These are phyloP conservation scores for Dendrostoma leiphaemia DNA, from an alignment of 2,329 filamentous ascomycete genomes.

Conservation along the genomic window DNA sequence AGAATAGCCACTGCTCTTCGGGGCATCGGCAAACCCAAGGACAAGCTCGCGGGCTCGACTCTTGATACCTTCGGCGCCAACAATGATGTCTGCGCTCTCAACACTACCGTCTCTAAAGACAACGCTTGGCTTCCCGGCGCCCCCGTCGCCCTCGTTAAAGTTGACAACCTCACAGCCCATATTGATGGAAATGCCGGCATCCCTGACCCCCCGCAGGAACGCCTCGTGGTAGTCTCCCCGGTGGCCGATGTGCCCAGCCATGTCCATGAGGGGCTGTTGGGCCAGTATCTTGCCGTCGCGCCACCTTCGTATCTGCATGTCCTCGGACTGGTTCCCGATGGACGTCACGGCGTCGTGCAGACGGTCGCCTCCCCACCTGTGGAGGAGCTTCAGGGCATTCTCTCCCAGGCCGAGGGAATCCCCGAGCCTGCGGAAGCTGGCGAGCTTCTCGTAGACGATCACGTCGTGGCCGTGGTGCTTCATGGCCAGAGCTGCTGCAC, in stretches of 20 bases:
- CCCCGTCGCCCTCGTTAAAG: slow-evolving; percentile 31
- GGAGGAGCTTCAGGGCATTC: slow-evolving; percentile 44
- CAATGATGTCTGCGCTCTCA: slow-evolving; percentile 44
- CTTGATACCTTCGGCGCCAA: slow-evolving; percentile 53
- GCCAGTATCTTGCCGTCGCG: slow-evolving; percentile 44
- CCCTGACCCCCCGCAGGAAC: slow-evolving; percentile 36
- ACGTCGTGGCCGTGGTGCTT: slow-evolving; percentile 44
- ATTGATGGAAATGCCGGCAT: slow-evolving; percentile 37
- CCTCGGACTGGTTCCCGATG: slow-evolving; percentile 45
- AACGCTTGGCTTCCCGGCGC: slow-evolving; percentile 26
- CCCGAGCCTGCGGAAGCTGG: slow-evolving; percentile 37
- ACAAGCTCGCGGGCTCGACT: slow-evolving; percentile 49
- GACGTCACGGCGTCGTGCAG: slow-evolving; percentile 36
- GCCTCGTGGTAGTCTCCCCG: slow-evolving; percentile 43
- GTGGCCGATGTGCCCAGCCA: slow-evolving; percentile 46
- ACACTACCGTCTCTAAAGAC: slow-evolving; percentile 33
- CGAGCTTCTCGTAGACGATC: slow-evolving; percentile 42
- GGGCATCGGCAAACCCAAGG: slow-evolving; percentile 49
- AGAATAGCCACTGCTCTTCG: slow-evolving; percentile 52
- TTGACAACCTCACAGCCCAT: slow-evolving; percentile 38
- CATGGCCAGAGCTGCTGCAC: slow-evolving; percentile 45
- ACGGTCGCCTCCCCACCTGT: slow-evolving; percentile 39
- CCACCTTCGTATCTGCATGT: slow-evolving; percentile 48
- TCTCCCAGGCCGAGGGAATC: slow-evolving; percentile 45
- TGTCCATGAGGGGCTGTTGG: slow-evolving; percentile 47